Evolutionary conservation across 1,284 basidiomycete genomes (phyloP), one percentile per base, ranked within the genome.

Genomic region (Sanguinoderma infundibulare): DNA sequence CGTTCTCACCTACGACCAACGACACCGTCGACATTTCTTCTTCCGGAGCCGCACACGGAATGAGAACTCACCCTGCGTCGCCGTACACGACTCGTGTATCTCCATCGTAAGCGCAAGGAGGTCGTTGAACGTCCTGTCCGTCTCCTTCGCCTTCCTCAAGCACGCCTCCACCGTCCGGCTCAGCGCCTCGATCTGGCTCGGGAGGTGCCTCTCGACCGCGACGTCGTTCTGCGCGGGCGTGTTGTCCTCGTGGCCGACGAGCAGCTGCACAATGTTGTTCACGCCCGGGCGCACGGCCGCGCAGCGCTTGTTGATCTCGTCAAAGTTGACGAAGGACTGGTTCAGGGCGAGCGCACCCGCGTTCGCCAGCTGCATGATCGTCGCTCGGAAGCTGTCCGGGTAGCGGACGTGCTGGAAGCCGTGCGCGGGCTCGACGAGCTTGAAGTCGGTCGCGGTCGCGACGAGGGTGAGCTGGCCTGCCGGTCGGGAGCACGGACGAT

Each of bases 381-480:
- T 61, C 10, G 60, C 60, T 42, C 60, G 60, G 44, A 61, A 61
- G 42, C 60, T 61, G 44, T 61, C 55, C 5, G 60, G 60, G 55
- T 61, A 57, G 3, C 51, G 60, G 42, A 61, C 44, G 42, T 57
- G 51, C 30, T 53, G 22, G 60, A 61, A 61, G 7, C 55, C 60
- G 2, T 22, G 36, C n/a, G 22, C 20, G 10, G 60, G 60, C 28
- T 57, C 14, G 39, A 53, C 44, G n/a, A 61, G 50, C 51, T 61
- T 61, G 50, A 61, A 61, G 55, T 61, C 60, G 3, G 60, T 53
- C 22, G 60, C 50, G n/a, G 60, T 56, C n/a, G 60, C 60, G n/a
- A 61, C 50, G 28, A 61, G 40, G 2, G 55, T 61, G 26, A 61
- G 51, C 14, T 61, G 60, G 10, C 60, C 60, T 61, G 44, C n/a